phyloP scores from a whole-genome alignment of 2,329 filamentous ascomycete genomes.

The Nigrospora osmanthi region DNA sequence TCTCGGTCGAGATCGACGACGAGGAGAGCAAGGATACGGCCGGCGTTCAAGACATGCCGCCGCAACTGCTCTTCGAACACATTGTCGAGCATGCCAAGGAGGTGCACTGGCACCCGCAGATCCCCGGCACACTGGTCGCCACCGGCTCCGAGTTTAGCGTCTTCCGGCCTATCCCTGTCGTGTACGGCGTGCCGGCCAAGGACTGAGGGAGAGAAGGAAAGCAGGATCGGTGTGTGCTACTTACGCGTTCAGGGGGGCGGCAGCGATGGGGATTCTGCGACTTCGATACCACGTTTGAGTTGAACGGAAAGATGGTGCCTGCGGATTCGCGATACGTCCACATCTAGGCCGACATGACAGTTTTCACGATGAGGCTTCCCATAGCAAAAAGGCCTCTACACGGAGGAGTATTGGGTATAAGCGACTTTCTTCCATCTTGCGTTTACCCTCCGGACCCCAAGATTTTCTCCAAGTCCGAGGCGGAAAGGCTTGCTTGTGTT shows the following conservation, averaged over 20 bases:
- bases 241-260: neutral
- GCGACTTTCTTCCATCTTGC: too few relatives aligned
- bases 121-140: conserved; percentile 79
- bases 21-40: conserved; percentile 90
- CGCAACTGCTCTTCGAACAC: conserved; percentile 92
- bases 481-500: too few relatives aligned
- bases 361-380: too few relatives aligned
- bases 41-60: conserved; percentile 82
- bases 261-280: too few relatives aligned
- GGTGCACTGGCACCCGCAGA: conserved; percentile 95
- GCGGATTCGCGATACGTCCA: neutral
- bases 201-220: conserved; percentile 4
- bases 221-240: too few relatives aligned
- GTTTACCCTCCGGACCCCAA: too few relatives aligned
- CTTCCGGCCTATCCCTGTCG: conserved; percentile 75
- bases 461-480: too few relatives aligned
- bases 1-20: conserved; percentile 93
- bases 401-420: too few relatives aligned
- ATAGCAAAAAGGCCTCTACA: too few relatives aligned
- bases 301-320: neutral
- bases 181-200: conserved; percentile 33
- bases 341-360: too few relatives aligned
- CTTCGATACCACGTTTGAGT: too few relatives aligned
- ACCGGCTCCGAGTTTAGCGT: conserved; percentile 87
- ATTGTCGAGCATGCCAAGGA: conserved; percentile 95